Evolutionary conservation across 495 filamentous ascomycete species (phyloP).

Genomic region (Eremomyces bilateralis): DNA sequence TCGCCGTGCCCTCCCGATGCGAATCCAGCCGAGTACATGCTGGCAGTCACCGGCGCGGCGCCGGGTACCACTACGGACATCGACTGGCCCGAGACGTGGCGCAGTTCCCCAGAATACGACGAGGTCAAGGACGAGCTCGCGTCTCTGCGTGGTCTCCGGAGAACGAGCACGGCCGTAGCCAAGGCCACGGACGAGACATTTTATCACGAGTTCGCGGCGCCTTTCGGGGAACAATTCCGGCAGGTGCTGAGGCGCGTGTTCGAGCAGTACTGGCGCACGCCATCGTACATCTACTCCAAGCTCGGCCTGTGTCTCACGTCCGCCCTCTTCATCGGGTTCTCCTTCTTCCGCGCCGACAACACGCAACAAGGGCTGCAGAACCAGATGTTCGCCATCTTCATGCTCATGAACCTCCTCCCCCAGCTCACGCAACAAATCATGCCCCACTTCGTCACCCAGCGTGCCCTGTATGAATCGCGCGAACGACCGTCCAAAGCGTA

Average conservation of each 20-base stretch:
- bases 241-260: conserved; percentile 44
- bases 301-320: conserved; percentile 29
- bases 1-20: conserved; percentile 47
- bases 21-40: conserved; percentile 95
- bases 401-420: conserved; percentile 28
- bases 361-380: conserved; percentile 64
- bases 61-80: conserved; percentile 54
- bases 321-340: conserved; percentile 69
- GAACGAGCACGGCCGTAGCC: conserved; percentile 16
- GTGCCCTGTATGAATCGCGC: conserved; percentile 29
- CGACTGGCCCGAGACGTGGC: conserved; percentile 73
- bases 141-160: conserved; percentile 38
- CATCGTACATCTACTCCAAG: conserved; percentile 66
- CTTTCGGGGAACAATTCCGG: conserved; percentile 27
- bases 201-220: conserved; percentile 21
- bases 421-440: conserved; percentile 31
- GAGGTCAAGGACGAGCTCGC: conserved; percentile 47
- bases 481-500: conserved; percentile 33
- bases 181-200: conserved; percentile 15
- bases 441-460: conserved; percentile 30
- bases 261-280: conserved; percentile 78
- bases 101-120: conserved; percentile 46
- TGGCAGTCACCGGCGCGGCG: conserved; percentile 80
- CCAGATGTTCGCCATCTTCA: conserved; percentile 28
- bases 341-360: conserved; percentile 54